These are phyloP conservation scores for Pouteria campechiana DNA, from an alignment of 179 eudicot genomes.

Conservation along the genomic window DNA sequence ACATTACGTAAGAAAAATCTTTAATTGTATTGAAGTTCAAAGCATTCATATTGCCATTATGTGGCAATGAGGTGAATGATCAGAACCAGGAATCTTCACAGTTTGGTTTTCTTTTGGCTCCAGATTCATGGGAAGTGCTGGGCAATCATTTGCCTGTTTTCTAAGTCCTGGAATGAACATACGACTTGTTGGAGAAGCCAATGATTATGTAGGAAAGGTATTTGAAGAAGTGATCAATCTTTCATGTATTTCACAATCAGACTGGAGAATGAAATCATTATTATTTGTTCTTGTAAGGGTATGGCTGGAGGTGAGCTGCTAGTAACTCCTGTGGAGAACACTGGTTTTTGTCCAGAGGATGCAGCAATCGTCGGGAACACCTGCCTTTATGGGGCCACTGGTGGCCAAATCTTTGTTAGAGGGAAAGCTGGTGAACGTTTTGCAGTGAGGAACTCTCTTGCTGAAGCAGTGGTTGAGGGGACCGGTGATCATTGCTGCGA, in stretches of 20 bases:
- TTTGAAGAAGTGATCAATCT: conserved; percentile 5
- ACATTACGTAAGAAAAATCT: conserved; percentile 48
- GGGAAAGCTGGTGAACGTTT: conserved; percentile 99
- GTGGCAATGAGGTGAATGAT: too few species aligned
- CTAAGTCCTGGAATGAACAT: conserved; percentile 96
- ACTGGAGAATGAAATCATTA: background rate
- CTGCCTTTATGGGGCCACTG: conserved; percentile 95
- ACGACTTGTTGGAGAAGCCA: conserved; percentile 92
- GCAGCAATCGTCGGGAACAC: conserved; percentile 97
- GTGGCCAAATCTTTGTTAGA: conserved; percentile 87
- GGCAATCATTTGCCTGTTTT: conserved; percentile 93
- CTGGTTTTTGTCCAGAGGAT: conserved; percentile 89
- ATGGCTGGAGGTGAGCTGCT: conserved; percentile 99
- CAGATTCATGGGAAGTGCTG: conserved; percentile 94
- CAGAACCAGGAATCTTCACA: too few species aligned
- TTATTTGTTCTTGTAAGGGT: conserved; percentile 37
- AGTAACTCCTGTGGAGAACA: conserved; percentile 64
- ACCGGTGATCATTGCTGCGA: conserved; percentile 97
- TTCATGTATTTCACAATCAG: background rate
- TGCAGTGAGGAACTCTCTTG: conserved; percentile 97
- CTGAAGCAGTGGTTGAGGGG: conserved; percentile 96
- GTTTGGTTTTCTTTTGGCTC: conserved; percentile 2
- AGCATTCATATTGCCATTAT: too few species aligned
- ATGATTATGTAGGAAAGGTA: conserved; percentile 97
- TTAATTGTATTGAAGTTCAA: conserved; percentile 2